Evolutionary conservation across 352 stramenopile genomes (phyloP).

Genomic region (Pythium sp.): DNA sequence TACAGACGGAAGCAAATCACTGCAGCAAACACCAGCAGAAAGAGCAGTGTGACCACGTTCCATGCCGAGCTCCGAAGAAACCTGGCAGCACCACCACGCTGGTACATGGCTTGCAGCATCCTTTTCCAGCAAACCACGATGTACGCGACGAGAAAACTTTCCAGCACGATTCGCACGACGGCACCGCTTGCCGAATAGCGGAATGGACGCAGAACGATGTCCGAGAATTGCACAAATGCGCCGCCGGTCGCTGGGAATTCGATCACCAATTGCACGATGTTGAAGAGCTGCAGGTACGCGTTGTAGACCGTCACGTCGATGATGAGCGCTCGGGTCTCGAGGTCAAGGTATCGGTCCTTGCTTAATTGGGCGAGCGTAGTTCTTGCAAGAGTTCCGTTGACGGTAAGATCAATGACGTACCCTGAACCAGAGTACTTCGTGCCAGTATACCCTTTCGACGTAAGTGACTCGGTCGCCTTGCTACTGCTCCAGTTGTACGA

Average conservation of each 20-base stretch:
- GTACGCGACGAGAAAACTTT: constrained; percentile 46
- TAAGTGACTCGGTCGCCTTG: constrained; percentile 18
- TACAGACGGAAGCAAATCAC: constrained; percentile 57
- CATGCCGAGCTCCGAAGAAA: constrained; percentile 36
- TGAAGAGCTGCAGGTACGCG: constrained; percentile 63
- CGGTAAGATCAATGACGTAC: constrained; percentile 54
- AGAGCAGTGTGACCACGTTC: constrained; percentile 35
- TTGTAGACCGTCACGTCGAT: constrained; percentile 69
- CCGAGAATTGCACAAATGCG: constrained; percentile 41
- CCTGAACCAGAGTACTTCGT: constrained; percentile 46
- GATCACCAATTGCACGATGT: constrained; percentile 50
- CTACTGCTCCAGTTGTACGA: constrained; percentile 55
- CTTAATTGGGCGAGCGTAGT: constrained; percentile 31
- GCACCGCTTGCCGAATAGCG: constrained; percentile 45
- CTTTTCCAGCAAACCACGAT: constrained; percentile 38
- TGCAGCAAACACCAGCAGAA: constrained; percentile 43
- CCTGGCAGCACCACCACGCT: constrained; percentile 21
- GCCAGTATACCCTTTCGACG: constrained; percentile 31
- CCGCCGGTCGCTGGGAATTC: constrained; percentile 67
- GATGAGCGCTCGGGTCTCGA: constrained; percentile 58
- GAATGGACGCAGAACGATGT: constrained; percentile 46
- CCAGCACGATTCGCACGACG: constrained; percentile 36
- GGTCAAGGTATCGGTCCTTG: constrained; percentile 46
- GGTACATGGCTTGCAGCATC: constrained; percentile 34
- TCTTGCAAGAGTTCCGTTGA: constrained; percentile 31